phyloP scores from a whole-genome alignment of 805 yeast genomes.

The Pichia cabralensis region DNA sequence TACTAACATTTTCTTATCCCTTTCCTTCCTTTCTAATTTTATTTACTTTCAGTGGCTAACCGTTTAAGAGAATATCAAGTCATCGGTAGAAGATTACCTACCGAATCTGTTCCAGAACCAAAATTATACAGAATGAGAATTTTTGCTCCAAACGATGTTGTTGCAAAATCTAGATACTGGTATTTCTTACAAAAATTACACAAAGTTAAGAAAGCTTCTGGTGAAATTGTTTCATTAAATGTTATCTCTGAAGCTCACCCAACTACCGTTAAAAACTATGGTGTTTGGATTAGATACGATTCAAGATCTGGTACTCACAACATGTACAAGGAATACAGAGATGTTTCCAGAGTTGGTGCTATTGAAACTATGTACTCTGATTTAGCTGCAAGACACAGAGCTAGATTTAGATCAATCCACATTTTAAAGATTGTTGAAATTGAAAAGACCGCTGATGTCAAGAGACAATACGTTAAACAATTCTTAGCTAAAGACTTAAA shows the following conservation, averaged over 20 bases:
- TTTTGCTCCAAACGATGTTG: slow-evolving; percentile 97
- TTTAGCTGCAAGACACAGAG: slow-evolving; percentile 99
- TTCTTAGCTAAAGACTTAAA: slow-evolving; percentile 89
- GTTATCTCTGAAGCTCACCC: slow-evolving; percentile 90
- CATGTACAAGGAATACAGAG: slow-evolving; percentile 99
- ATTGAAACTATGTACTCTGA: slow-evolving; percentile 98
- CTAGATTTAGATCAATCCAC: slow-evolving; percentile 99
- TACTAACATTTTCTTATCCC: background rate
- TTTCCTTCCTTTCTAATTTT: background rate
- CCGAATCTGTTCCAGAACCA: slow-evolving; percentile 98
- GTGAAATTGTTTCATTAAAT: slow-evolving; percentile 95
- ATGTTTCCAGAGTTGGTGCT: slow-evolving; percentile 97
- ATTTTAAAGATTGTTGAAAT: slow-evolving; percentile 98
- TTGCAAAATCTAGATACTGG: slow-evolving; percentile 99
- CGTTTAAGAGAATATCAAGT: slow-evolving; percentile 99
- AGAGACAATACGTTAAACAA: slow-evolving; percentile 99
- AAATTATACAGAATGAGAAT: slow-evolving; percentile 99
- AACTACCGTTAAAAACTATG: slow-evolving; percentile 99
- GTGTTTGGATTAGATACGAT: slow-evolving; percentile 99
- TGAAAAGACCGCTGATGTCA: slow-evolving; percentile 94
- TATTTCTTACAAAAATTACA: slow-evolving; percentile 98
- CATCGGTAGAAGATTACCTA: slow-evolving; percentile 99
- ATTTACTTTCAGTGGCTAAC: slow-evolving; percentile 50
- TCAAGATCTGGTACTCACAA: slow-evolving; percentile 99
- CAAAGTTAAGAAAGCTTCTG: slow-evolving; percentile 99